phyloP scores from a whole-genome alignment of 148 eudicot genomes.

The Spergularia marina region DNA sequence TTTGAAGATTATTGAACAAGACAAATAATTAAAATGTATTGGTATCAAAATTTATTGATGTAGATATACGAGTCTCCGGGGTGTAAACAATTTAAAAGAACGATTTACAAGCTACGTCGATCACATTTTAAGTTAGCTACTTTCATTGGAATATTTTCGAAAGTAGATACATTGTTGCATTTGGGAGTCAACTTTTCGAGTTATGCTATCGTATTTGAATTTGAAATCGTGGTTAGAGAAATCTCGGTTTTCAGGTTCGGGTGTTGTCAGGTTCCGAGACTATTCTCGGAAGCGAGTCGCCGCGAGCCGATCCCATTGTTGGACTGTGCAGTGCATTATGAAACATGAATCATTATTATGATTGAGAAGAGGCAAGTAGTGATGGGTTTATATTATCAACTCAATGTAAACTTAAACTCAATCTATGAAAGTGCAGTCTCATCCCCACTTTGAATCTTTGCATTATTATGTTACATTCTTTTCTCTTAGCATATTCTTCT shows the following conservation, averaged over 20 bases:
- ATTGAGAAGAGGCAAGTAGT: conserved; percentile 16
- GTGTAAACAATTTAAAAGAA: background rate
- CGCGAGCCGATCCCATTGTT: background rate
- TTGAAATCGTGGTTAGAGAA: no score
- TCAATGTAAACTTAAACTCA: background rate
- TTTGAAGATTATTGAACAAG: background rate
- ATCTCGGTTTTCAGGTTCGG: no score
- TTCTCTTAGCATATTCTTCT: conserved; percentile 25
- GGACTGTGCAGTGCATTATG: background rate
- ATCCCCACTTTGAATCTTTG: conserved; percentile 20
- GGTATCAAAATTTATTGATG: background rate
- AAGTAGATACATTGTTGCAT: no score
- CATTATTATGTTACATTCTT: background rate
- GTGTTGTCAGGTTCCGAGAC: no score
- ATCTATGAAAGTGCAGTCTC: conserved; percentile 14
- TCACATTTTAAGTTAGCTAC: no score
- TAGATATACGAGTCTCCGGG: background rate
- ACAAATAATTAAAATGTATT: background rate
- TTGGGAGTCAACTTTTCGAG: no score
- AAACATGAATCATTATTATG: background rate
- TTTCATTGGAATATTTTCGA: no score
- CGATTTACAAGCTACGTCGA: no score
- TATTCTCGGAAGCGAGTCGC: no score
- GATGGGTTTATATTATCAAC: background rate
- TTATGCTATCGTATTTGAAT: no score